Conservation (phyloP, 257 asterid genomes). For the Fraxinus anomala region DNA sequence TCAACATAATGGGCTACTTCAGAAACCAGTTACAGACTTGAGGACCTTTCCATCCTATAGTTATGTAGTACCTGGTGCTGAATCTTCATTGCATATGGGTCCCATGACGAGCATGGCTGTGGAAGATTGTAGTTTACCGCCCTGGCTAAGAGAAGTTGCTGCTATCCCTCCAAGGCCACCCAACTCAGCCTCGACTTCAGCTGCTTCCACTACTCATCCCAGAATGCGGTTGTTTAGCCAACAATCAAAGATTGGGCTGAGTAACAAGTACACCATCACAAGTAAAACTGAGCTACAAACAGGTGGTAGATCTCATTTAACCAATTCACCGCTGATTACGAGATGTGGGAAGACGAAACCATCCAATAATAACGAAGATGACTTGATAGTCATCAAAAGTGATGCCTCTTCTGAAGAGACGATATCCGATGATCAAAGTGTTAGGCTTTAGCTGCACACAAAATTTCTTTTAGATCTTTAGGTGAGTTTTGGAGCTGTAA, state of each 20-base stretch:
- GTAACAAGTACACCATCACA: constrained; percentile 11
- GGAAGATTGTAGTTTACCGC: constrained; percentile 44
- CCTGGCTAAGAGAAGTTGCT: constrained; percentile 63
- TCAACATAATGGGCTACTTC: constrained; percentile 27
- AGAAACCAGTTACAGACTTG: constrained; percentile 24
- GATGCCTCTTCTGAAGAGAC: constrained; percentile 86
- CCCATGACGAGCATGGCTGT: constrained; percentile 8
- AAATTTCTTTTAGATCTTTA: constrained; percentile 7
- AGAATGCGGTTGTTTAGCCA: constrained; percentile 25
- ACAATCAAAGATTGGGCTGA: constrained; percentile 21
- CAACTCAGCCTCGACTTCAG: constrained; percentile 1
- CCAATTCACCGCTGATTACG: constrained; percentile 5
- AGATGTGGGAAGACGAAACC: constrained; percentile 18
- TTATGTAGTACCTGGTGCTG: constrained; percentile 17
- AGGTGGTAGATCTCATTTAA: constrained; percentile 18
- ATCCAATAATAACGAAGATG: constrained; percentile 33
- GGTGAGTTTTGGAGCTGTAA: constrained; percentile 1
- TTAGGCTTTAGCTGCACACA: constrained; percentile 32
- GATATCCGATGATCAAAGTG: constrained; percentile 58
- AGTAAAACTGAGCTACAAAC: constrained; percentile 26
- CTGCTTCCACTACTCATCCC: constrained; percentile 10
- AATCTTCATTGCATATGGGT: constrained; percentile 31
- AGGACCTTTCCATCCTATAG: constrained; percentile 21
- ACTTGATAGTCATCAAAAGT: constrained; percentile 52
- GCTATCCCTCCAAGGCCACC: constrained; percentile 39